A percentile compares a stretch with the other conserved stretches of the same genome.
These are phyloP conservation scores for Alternaria rosae DNA, from an alignment of 2,329 filamentous ascomycete species.

Conservation along the genomic window DNA sequence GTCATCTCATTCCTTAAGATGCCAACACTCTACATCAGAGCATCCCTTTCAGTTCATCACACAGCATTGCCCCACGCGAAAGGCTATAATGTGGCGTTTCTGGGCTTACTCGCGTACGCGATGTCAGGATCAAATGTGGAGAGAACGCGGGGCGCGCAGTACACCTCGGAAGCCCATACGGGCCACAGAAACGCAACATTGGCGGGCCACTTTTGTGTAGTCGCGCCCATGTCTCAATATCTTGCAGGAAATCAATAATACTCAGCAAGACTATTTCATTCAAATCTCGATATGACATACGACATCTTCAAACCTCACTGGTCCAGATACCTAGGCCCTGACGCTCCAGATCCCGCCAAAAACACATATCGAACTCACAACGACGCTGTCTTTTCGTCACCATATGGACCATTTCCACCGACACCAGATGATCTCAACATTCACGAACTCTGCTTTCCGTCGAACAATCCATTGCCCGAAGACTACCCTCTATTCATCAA, in stretches of 20 bases:
- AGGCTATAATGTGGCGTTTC: background rate
- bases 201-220: background rate
- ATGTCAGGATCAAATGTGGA: background rate
- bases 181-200: background rate
- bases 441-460: constrained; percentile 41
- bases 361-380: constrained; percentile 29
- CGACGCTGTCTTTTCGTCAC: constrained; percentile 30
- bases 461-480: constrained; percentile 30
- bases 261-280: background rate
- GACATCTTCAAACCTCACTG: constrained; percentile 36
- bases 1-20: background rate
- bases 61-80: background rate
- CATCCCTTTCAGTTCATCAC: background rate
- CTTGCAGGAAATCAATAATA: background rate
- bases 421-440: constrained; percentile 39
- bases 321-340: constrained; percentile 34
- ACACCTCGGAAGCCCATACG: background rate
- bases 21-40: background rate
- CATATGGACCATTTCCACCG: constrained; percentile 39
- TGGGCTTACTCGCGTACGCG: background rate
- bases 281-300: constrained; percentile 23
- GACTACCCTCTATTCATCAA: constrained; percentile 44
- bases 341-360: constrained; percentile 31
- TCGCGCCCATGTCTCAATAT: background rate
- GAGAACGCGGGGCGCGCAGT: constrained; percentile 2